A percentile compares a stretch with the other conserved stretches of the same genome.
These are phyloP conservation scores for Dicorynia guianensis DNA, from an alignment of 306 rosid genomes.

Conservation along the genomic window DNA sequence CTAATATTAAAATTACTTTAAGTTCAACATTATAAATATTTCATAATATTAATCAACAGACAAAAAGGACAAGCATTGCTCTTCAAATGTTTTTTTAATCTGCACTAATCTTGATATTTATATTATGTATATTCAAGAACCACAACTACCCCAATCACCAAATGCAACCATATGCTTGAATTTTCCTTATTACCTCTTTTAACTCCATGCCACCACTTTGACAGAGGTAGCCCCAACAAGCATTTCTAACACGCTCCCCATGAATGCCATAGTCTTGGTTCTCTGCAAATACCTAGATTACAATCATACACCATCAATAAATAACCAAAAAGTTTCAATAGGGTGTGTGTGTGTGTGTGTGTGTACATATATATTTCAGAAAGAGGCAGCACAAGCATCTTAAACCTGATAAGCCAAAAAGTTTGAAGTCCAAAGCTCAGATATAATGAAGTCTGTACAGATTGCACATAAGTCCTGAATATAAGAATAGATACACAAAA, in stretches of 20 bases:
- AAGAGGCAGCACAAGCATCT: slow-evolving; percentile 47
- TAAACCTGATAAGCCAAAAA: slow-evolving; percentile 95
- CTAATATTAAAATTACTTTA: background rate
- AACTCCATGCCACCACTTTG: slow-evolving; percentile 98
- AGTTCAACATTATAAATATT: background rate
- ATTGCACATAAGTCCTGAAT: slow-evolving; percentile 92
- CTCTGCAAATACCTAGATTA: slow-evolving; percentile 87
- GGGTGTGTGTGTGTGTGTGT: background rate
- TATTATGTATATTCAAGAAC: slow-evolving; percentile 30
- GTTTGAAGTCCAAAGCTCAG: slow-evolving; percentile 96
- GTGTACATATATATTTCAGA: slow-evolving; percentile 22
- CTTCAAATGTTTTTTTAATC: slow-evolving; percentile 30
- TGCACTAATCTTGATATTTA: slow-evolving; percentile 17
- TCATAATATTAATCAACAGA: background rate
- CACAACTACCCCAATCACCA: slow-evolving; percentile 36
- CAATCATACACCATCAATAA: slow-evolving; percentile 40
- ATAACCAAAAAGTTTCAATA: slow-evolving; percentile 9
- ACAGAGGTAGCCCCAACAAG: slow-evolving; percentile 99
- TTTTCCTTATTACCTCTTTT: slow-evolving; percentile 77
- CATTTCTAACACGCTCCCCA: slow-evolving; percentile 94
- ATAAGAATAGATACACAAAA: slow-evolving; percentile 6
- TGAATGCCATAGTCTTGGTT: slow-evolving; percentile 94
- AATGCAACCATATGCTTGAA: slow-evolving; percentile 28
- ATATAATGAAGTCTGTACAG: slow-evolving; percentile 94
- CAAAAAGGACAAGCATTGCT: background rate